Percentiles rank a stretch among this genome's conserved stretches.
These are phyloP conservation scores for Coriolopsis trogii DNA, from an alignment of 1,284 basidiomycete species.

Conservation along the genomic window DNA sequence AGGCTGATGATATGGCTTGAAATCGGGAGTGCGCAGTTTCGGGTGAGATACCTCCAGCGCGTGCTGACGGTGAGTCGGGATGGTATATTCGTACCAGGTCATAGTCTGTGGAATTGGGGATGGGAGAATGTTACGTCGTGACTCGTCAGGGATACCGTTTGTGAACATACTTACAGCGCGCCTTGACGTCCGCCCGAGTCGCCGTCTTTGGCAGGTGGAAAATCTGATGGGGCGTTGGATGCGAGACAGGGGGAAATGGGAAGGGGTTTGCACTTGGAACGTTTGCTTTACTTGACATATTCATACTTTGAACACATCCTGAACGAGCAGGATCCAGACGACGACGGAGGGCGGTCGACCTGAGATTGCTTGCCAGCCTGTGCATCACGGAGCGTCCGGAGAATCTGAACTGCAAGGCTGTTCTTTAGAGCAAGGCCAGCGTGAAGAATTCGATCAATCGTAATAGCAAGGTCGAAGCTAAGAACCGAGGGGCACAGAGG, in stretches of 20 bases:
- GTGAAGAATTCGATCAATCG: too few relatives aligned
- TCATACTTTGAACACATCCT: too few relatives aligned
- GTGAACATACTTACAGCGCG: conserved; percentile 52
- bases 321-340: too few relatives aligned
- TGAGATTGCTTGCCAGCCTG: too few relatives aligned
- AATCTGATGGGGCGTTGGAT: conserved; percentile 69
- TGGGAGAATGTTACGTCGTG: not conserved
- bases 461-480: too few relatives aligned
- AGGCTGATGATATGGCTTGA: conserved; percentile 62
- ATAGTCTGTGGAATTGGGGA: conserved; percentile 51
- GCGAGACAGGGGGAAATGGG: conserved; percentile 55
- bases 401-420: too few relatives aligned
- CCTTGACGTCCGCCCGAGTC: conserved; percentile 61
- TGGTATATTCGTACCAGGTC: conserved; percentile 73
- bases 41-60: conserved; percentile 40
- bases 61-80: conserved; percentile 62
- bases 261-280: conserved; percentile 44
- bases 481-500: too few relatives aligned
- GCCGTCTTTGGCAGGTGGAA: conserved; percentile 65
- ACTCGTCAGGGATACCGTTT: not conserved
- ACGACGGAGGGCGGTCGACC: too few relatives aligned
- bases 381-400: too few relatives aligned
- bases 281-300: too few relatives aligned
- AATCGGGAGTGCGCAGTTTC: conserved; percentile 59
- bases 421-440: too few relatives aligned